Evolutionary conservation across 345 rosid genomes (phyloP).

Genomic region (Balakata baccata): DNA sequence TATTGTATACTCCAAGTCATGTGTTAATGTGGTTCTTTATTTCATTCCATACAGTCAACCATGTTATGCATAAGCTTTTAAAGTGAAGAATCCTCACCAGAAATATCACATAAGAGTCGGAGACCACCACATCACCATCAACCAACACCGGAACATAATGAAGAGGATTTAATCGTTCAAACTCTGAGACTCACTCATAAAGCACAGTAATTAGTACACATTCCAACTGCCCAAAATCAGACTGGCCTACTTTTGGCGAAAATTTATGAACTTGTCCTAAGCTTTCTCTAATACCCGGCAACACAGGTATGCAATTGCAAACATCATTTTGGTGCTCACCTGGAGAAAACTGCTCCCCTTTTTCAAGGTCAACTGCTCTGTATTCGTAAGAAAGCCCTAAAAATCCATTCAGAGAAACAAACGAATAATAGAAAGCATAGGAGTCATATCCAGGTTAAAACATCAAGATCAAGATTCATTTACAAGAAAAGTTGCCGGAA

Average conservation of each 20-base stretch:
- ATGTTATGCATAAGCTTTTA: background rate
- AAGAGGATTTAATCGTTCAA: constrained; percentile 47
- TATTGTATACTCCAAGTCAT: background rate
- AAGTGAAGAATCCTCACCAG: constrained; percentile 35
- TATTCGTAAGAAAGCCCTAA: constrained; percentile 48
- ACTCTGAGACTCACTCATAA: constrained; percentile 36
- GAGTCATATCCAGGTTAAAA: background rate
- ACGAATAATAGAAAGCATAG: background rate
- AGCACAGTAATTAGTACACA: background rate
- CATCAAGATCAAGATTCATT: background rate
- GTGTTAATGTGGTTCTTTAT: background rate
- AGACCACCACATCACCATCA: constrained; percentile 46
- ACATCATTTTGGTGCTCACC: constrained; percentile 24
- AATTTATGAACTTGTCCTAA: background rate
- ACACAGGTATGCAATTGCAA: background rate
- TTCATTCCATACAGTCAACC: background rate
- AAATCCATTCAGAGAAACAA: background rate
- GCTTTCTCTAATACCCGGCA: background rate
- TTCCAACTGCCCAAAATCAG: background rate
- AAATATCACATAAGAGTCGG: constrained; percentile 54
- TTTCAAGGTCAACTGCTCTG: constrained; percentile 43
- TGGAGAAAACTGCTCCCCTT: constrained; percentile 44
- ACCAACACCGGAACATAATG: constrained; percentile 45
- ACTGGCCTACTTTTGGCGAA: background rate
- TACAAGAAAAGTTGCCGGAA: background rate